phyloP scores from a whole-genome alignment of 1,284 basidiomycete species.

The Ustilago vetiveriae region DNA sequence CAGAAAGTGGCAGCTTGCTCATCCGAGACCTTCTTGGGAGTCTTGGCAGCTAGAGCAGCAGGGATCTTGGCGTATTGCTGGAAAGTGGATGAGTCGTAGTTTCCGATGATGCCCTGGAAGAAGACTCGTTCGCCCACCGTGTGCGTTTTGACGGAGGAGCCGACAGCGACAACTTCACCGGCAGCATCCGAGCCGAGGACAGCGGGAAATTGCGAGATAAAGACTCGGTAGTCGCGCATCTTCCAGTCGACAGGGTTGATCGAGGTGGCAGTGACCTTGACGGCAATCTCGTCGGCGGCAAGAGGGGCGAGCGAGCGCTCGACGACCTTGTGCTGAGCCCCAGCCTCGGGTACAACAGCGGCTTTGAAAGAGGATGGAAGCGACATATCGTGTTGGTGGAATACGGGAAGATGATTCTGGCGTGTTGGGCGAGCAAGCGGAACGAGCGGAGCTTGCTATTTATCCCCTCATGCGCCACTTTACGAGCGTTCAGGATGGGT shows the following conservation, averaged over 20 bases:
- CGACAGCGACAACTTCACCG: constrained; percentile 41
- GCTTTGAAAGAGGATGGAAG: constrained; percentile 34
- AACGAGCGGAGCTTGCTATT: too few relatives aligned
- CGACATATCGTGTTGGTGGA: constrained; percentile 12
- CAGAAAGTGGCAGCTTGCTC: constrained; percentile 54
- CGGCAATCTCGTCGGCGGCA: constrained; percentile 35
- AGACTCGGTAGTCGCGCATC: constrained; percentile 42
- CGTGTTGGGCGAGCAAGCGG: too few relatives aligned
- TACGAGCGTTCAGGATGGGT: too few relatives aligned
- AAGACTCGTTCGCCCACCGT: constrained; percentile 53
- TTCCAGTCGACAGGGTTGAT: constrained; percentile 62
- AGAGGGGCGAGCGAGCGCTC: constrained; percentile 33
- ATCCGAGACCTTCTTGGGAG: constrained; percentile 48
- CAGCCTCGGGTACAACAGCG: constrained; percentile 37
- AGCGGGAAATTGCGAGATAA: constrained; percentile 42
- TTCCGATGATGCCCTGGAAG: constrained; percentile 57
- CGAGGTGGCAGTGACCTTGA: constrained; percentile 50
- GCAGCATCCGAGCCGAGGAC: constrained; percentile 54
- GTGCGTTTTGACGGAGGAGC: constrained; percentile 27
- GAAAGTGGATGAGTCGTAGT: constrained; percentile 46
- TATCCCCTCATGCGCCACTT: too few relatives aligned
- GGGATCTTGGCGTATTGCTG: constrained; percentile 55
- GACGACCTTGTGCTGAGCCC: constrained; percentile 24
- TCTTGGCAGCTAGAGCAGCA: constrained; percentile 38
- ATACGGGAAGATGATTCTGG: too few relatives aligned